Conservation (phyloP, 768 basidiomycete genomes). For the Trametes punicea region DNA sequence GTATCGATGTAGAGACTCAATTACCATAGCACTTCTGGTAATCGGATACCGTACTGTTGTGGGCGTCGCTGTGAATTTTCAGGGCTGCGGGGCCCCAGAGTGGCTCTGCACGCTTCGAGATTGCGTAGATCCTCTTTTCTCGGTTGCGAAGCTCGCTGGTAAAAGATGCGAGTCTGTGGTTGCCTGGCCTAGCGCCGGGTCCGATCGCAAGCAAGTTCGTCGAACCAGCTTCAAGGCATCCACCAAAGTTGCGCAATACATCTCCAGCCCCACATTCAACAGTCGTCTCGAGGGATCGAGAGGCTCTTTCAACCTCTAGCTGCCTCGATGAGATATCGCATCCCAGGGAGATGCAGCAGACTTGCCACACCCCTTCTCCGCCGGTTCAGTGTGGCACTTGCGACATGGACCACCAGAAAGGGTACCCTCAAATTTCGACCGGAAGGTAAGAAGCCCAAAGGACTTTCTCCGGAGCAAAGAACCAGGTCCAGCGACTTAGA, state of each 20-base stretch:
- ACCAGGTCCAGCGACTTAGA: slow-evolving; percentile 7
- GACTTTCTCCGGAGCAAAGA: slow-evolving; percentile 18
- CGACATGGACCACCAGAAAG: background rate
- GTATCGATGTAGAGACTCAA: slow-evolving; percentile 7
- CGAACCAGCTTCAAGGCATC: background rate
- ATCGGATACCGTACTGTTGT: slow-evolving; percentile 1
- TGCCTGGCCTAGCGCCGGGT: background rate
- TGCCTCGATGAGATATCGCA: background rate
- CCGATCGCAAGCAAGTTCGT: background rate
- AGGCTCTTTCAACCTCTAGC: background rate
- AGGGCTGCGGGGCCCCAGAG: background rate
- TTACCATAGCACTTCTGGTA: slow-evolving; percentile 10
- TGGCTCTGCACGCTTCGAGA: background rate
- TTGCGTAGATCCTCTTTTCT: background rate
- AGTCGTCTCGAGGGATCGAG: background rate
- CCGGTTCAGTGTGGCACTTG: background rate
- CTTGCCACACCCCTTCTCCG: background rate
- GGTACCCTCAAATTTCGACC: slow-evolving; percentile 5
- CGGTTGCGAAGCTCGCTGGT: background rate
- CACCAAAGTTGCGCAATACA: background rate
- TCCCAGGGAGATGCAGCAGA: no score
- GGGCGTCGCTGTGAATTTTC: background rate
- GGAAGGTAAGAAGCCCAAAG: slow-evolving; percentile 4
- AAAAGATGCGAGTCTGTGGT: no score
- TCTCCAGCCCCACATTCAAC: background rate